These are phyloP conservation scores for Tuber calosporum DNA, from an alignment of 495 filamentous ascomycete species.

Conservation along the genomic window DNA sequence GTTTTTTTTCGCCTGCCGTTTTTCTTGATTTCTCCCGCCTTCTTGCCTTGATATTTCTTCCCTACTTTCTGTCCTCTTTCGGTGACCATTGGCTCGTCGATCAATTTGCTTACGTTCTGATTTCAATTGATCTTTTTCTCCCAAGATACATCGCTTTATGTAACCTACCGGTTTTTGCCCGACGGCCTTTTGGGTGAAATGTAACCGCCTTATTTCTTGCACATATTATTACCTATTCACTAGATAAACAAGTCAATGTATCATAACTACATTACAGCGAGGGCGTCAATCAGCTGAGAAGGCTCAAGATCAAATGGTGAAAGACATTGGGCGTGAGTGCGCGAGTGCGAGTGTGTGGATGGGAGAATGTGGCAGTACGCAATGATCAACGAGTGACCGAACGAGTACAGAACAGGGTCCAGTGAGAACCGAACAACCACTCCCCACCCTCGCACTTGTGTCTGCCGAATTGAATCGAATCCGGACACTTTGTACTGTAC, in stretches of 20 bases:
- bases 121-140: not conserved
- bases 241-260: not conserved
- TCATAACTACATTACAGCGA: not conserved
- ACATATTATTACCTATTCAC: constrained; percentile 1
- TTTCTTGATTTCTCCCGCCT: not conserved
- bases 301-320: no score
- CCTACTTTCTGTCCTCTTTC: not conserved
- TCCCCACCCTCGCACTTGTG: no score
- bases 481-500: no score
- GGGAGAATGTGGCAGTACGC: not conserved
- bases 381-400: not conserved
- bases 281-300: not conserved
- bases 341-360: not conserved
- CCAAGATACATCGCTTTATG: not conserved
- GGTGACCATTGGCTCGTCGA: not conserved
- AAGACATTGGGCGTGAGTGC: no score
- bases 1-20: not conserved
- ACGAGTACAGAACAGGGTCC: no score
- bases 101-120: not conserved
- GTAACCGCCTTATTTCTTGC: not conserved
- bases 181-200: not conserved
- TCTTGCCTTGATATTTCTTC: not conserved
- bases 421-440: no score
- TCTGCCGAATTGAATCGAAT: no score
- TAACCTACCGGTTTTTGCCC: not conserved